These are phyloP conservation scores for Bipolaris cookei DNA, from an alignment of 2,329 filamentous ascomycete species.

Conservation along the genomic window DNA sequence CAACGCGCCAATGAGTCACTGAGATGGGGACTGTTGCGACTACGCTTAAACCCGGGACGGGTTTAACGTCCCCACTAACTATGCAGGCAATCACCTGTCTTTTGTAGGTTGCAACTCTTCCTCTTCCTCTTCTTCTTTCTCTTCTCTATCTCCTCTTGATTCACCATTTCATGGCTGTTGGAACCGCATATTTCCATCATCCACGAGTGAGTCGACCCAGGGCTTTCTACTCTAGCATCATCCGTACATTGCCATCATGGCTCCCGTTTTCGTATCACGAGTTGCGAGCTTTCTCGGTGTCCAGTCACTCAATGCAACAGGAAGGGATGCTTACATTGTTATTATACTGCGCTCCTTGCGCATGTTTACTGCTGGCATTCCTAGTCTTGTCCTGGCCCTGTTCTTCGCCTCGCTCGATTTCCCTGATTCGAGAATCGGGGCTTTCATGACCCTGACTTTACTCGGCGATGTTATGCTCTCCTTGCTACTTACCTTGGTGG, in stretches of 20 bases:
- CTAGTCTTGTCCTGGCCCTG: conserved; percentile 47
- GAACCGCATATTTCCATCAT: neutral
- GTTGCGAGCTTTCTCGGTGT: conserved; percentile 41
- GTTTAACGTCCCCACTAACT: conserved; percentile 19
- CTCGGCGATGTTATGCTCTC: conserved; percentile 49
- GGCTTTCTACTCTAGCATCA: neutral
- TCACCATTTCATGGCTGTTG: neutral
- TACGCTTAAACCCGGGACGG: conserved; percentile 20
- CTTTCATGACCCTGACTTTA: conserved; percentile 52
- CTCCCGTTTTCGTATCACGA: conserved; percentile 26
- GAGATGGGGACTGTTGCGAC: neutral
- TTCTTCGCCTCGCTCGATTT: conserved; percentile 48
- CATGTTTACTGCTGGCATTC: conserved; percentile 48
- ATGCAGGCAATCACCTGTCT: conserved; percentile 13
- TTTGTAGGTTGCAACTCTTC: conserved; percentile 9
- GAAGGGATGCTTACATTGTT: conserved; percentile 48
- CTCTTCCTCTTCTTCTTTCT: conserved; percentile 16
- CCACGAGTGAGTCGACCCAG: neutral
- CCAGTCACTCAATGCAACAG: conserved; percentile 40
- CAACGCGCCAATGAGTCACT: conserved; percentile 13
- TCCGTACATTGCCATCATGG: conserved; percentile 19
- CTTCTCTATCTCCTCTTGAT: conserved; percentile 4
- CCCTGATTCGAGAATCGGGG: conserved; percentile 45
- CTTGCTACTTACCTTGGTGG: conserved; percentile 48
- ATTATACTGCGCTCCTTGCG: conserved; percentile 51